These are phyloP conservation scores for Venturia nashicola DNA, from an alignment of 2,329 filamentous ascomycete genomes.

Conservation along the genomic window DNA sequence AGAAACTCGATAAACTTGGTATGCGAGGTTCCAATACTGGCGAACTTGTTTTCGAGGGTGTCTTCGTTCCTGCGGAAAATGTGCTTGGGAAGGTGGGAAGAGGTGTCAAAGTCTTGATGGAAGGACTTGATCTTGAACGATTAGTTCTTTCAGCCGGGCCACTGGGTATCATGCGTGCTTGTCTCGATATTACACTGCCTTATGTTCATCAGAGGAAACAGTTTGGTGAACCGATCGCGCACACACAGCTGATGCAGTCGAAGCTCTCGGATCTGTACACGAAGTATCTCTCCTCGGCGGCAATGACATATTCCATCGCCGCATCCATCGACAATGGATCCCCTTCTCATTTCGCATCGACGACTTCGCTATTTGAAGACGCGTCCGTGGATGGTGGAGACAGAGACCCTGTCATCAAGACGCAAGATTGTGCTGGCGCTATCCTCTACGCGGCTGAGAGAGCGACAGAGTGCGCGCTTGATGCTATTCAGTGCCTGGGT, in stretches of 20 bases:
- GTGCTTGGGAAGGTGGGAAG: constrained; percentile 68
- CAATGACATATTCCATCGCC: constrained; percentile 81
- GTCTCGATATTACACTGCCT: constrained; percentile 73
- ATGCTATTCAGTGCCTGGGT: constrained; percentile 84
- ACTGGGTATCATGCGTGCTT: constrained; percentile 82
- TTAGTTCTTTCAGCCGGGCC: constrained; percentile 86
- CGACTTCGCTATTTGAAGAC: constrained; percentile 28
- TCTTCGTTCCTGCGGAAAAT: constrained; percentile 77
- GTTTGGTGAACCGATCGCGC: constrained; percentile 74
- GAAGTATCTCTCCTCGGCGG: constrained; percentile 69
- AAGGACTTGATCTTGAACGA: constrained; percentile 86
- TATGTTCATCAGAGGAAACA: constrained; percentile 84
- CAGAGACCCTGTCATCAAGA: constrained; percentile 28
- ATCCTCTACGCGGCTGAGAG: constrained; percentile 89
- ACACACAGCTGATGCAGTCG: constrained; percentile 87
- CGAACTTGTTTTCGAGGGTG: constrained; percentile 79
- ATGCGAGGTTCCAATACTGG: constrained; percentile 97
- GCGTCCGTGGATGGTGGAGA: background rate
- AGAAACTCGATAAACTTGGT: constrained; percentile 94
- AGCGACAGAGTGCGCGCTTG: constrained; percentile 74
- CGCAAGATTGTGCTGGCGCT: constrained; percentile 87
- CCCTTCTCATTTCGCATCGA: constrained; percentile 18
- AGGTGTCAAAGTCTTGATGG: constrained; percentile 87
- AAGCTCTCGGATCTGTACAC: constrained; percentile 97
- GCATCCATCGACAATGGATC: constrained; percentile 57